phyloP scores from a whole-genome alignment of 805 yeast species.

The Yarrowia yakushimensis region DNA sequence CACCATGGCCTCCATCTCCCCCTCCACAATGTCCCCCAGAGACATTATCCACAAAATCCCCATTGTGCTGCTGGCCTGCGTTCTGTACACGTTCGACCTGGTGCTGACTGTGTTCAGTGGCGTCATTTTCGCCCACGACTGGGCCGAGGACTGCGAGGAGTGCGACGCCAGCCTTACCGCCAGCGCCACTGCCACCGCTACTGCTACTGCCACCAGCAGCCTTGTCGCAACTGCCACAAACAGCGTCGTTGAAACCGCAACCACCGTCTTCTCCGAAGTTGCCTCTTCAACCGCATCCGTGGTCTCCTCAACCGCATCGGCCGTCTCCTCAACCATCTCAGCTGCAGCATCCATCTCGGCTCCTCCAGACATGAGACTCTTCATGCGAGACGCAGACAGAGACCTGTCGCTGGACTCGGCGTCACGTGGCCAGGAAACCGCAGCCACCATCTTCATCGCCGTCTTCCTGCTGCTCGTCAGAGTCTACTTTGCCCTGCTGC shows the following conservation, averaged over 20 bases:
- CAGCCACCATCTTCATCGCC: slow-evolving; percentile 49
- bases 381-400: neutral
- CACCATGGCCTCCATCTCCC: slow-evolving; percentile 20
- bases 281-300: neutral
- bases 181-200: neutral
- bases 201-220: neutral
- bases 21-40: slow-evolving; percentile 22
- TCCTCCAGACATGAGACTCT: no score
- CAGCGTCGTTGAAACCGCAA: no score
- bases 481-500: slow-evolving; percentile 51
- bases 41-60: slow-evolving; percentile 21
- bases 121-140: slow-evolving; percentile 6
- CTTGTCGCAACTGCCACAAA: no score
- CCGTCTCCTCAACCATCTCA: neutral
- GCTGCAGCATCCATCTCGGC: no score
- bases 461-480: slow-evolving; percentile 45
- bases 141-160: slow-evolving; percentile 2
- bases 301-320: neutral
- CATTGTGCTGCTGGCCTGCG: slow-evolving; percentile 12
- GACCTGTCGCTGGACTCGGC: slow-evolving; percentile 27
- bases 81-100: slow-evolving; percentile 16
- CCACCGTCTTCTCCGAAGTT: no score
- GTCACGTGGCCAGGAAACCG: slow-evolving; percentile 35
- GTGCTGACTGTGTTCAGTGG: neutral
- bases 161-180: neutral